A percentile compares a stretch with the other conserved stretches of the same genome.
Conservation (phyloP, 208 protist genomes). For the Leishmania tarentolae region DNA sequence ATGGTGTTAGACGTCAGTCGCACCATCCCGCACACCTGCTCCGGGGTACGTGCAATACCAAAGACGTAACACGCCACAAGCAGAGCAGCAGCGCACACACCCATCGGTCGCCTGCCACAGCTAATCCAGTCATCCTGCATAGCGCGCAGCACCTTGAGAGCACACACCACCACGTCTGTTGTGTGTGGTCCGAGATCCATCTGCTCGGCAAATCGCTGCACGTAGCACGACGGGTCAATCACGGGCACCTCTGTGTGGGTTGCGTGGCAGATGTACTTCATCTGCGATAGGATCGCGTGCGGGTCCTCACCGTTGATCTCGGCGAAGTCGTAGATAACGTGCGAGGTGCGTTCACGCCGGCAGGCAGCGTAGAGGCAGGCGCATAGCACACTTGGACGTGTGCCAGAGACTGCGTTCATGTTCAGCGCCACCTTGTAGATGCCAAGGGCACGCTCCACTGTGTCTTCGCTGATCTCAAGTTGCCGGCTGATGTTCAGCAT, state of each 20-base stretch:
- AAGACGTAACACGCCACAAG: slow-evolving; percentile 90
- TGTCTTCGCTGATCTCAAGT: slow-evolving; percentile 78
- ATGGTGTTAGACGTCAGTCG: slow-evolving; percentile 85
- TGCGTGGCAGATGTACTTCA: slow-evolving; percentile 75
- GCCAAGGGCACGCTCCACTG: slow-evolving; percentile 75
- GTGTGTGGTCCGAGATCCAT: slow-evolving; percentile 77
- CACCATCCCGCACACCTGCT: slow-evolving; percentile 90
- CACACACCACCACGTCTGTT: slow-evolving; percentile 76
- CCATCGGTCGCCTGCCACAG: slow-evolving; percentile 87
- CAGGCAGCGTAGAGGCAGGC: slow-evolving; percentile 90
- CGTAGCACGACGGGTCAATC: slow-evolving; percentile 84
- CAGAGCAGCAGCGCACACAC: slow-evolving; percentile 88
- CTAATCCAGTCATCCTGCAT: slow-evolving; percentile 94
- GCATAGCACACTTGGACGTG: slow-evolving; percentile 65
- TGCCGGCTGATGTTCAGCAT: slow-evolving; percentile 79
- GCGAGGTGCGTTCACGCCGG: slow-evolving; percentile 76
- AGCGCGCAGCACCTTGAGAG: slow-evolving; percentile 83
- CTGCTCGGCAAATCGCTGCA: slow-evolving; percentile 87
- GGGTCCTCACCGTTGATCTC: slow-evolving; percentile 55
- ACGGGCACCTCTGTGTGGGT: slow-evolving; percentile 86
- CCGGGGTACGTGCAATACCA: slow-evolving; percentile 68
- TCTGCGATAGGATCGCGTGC: slow-evolving; percentile 69
- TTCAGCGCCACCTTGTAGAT: slow-evolving; percentile 82
- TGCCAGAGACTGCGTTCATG: slow-evolving; percentile 78
- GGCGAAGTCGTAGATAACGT: slow-evolving; percentile 92